phyloP scores from a whole-genome alignment of 495 filamentous ascomycete species.

The Trichoderma virens region DNA sequence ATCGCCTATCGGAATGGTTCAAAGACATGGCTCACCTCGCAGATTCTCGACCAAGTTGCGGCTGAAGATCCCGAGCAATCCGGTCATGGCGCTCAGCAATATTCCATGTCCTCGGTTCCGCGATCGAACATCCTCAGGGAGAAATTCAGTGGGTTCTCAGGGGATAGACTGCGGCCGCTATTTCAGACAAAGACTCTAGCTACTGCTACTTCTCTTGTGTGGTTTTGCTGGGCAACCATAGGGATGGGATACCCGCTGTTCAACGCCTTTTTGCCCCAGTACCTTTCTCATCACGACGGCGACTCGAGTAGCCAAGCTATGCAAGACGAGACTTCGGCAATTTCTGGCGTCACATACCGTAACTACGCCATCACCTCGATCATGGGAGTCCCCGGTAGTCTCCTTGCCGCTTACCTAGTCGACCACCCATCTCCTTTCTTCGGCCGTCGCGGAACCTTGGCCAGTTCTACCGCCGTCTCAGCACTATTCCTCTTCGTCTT shows the following conservation, averaged over 20 bases:
- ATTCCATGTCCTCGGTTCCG: slow-evolving; percentile 11
- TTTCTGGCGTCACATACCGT: slow-evolving; percentile 47
- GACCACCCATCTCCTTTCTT: slow-evolving; percentile 55
- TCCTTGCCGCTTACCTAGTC: slow-evolving; percentile 63
- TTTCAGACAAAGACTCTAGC: slow-evolving; percentile 41
- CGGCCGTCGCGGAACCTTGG: slow-evolving; percentile 67
- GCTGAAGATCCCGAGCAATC: slow-evolving; percentile 21
- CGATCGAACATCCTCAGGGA: slow-evolving; percentile 1
- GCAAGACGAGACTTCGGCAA: slow-evolving; percentile 14
- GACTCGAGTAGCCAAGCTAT: slow-evolving; percentile 35
- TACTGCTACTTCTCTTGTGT: slow-evolving; percentile 44
- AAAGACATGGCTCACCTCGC: slow-evolving; percentile 54
- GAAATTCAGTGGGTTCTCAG: slow-evolving; percentile 25
- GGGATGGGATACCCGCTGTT: slow-evolving; percentile 65
- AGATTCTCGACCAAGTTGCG: slow-evolving; percentile 48
- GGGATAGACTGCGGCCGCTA: slow-evolving; percentile 37
- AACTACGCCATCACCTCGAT: slow-evolving; percentile 70
- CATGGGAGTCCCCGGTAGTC: slow-evolving; percentile 63
- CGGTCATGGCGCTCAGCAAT: neutral
- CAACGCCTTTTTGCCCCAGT: slow-evolving; percentile 79
- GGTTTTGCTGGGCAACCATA: slow-evolving; percentile 50
- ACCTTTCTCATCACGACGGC: slow-evolving; percentile 60
- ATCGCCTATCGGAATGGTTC: slow-evolving; percentile 62
- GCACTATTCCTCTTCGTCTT: slow-evolving; percentile 65
- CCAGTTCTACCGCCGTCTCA: slow-evolving; percentile 57